Evolutionary conservation across 331 rosid species (phyloP).

Genomic region (Arachis monticola): DNA sequence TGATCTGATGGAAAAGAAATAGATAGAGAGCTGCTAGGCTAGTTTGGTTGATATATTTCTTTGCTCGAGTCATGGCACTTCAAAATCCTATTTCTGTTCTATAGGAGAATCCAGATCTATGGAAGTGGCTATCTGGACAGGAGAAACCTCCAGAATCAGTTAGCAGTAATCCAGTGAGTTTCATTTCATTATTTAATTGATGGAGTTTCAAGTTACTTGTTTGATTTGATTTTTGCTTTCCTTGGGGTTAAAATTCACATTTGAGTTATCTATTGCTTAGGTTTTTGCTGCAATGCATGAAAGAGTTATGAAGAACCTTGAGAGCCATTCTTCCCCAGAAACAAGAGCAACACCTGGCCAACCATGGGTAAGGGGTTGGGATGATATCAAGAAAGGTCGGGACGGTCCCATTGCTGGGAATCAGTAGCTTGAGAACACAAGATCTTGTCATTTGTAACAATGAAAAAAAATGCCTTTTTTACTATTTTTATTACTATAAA

Average conservation of each 20-base stretch:
- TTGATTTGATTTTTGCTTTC: background rate
- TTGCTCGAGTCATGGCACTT: constrained; percentile 7
- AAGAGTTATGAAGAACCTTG: constrained; percentile 63
- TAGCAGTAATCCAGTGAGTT: constrained; percentile 69
- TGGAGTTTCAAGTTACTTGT: constrained; percentile 18
- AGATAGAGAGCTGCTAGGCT: constrained; percentile 1
- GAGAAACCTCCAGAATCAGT: constrained; percentile 78
- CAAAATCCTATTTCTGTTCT: constrained; percentile 35
- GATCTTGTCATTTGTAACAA: constrained; percentile 24
- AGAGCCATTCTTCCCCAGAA: constrained; percentile 66
- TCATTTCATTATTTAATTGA: constrained; percentile 27
- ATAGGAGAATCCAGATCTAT: constrained; percentile 92
- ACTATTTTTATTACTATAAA: constrained; percentile 22
- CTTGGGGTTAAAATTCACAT: constrained; percentile 31
- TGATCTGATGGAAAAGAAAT: constrained; percentile 6
- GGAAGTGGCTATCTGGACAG: constrained; percentile 93
- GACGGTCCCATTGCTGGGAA: constrained; percentile 76
- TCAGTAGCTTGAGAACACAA: constrained; percentile 55
- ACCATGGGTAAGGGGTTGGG: constrained; percentile 99
- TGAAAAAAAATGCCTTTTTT: constrained; percentile 17
- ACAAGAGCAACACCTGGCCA: constrained; percentile 79
- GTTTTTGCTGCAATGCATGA: constrained; percentile 67
- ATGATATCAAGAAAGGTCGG: constrained; percentile 72
- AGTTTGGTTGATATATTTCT: background rate
- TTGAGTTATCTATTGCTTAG: constrained; percentile 43